These are phyloP conservation scores for Diplocarpon mali DNA, from an alignment of 2,329 filamentous ascomycete genomes.

Conservation along the genomic window DNA sequence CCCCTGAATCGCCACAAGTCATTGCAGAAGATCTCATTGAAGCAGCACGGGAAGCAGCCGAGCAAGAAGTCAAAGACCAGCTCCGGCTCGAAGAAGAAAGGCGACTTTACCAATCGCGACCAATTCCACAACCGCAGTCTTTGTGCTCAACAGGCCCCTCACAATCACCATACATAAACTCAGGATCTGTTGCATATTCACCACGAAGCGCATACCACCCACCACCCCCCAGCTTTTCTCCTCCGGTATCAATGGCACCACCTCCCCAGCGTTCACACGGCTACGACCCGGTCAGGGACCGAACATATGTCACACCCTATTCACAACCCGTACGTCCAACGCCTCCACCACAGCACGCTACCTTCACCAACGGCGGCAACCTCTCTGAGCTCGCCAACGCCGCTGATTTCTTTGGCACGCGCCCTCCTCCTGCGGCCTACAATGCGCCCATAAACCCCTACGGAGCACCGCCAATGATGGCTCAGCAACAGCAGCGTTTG, in stretches of 20 bases:
- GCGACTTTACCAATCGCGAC: neutral
- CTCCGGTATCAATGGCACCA: constrained; percentile 1
- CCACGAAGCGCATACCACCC: constrained; percentile 1
- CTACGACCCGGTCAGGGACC: constrained; percentile 17
- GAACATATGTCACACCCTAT: constrained; percentile 7
- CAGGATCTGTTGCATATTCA: neutral
- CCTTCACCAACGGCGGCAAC: constrained; percentile 1
- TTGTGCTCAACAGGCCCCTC: neutral
- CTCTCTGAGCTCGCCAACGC: constrained; percentile 1
- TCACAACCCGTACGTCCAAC: constrained; percentile 6
- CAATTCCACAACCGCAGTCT: neutral
- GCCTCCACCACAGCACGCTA: constrained; percentile 2
- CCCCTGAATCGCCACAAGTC: neutral
- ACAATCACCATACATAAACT: neutral
- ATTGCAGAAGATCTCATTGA: constrained; percentile 3
- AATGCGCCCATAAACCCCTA: constrained; percentile 6
- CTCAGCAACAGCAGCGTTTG: neutral
- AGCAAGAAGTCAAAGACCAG: neutral
- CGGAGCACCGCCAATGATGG: neutral
- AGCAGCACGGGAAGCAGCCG: constrained; percentile 3
- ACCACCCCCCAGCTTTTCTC: neutral
- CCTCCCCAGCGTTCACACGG: constrained; percentile 10
- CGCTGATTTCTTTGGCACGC: neutral
- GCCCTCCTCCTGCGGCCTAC: neutral
- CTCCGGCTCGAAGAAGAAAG: constrained; percentile 1